Conservation (phyloP, 352 stramenopile genomes). For the Halophytophthora batemanensis region DNA sequence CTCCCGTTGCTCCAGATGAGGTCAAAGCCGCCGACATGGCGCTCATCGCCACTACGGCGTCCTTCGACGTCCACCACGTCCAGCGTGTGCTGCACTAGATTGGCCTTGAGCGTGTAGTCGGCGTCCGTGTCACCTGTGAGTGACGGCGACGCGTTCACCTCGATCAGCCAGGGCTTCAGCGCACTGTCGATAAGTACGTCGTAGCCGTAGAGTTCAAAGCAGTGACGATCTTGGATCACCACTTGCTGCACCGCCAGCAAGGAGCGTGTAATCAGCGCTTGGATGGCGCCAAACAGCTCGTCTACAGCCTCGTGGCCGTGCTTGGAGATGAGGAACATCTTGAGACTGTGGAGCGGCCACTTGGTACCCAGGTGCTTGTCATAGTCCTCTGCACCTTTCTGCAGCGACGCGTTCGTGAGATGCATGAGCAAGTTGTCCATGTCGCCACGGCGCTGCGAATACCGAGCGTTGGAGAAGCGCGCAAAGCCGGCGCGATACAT, state of each 20-base stretch:
- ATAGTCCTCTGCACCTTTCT: slow-evolving; percentile 51
- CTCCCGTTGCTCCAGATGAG: slow-evolving; percentile 52
- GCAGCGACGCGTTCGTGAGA: slow-evolving; percentile 73
- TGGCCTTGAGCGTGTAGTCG: slow-evolving; percentile 85
- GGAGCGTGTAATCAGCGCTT: slow-evolving; percentile 81
- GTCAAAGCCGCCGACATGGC: slow-evolving; percentile 66
- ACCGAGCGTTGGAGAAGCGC: slow-evolving; percentile 79
- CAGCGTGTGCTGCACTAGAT: slow-evolving; percentile 85
- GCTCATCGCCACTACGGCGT: slow-evolving; percentile 36
- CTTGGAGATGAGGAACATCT: slow-evolving; percentile 64
- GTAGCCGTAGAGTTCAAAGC: slow-evolving; percentile 78
- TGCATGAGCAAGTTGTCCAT: slow-evolving; percentile 72
- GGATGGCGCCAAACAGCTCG: slow-evolving; percentile 78
- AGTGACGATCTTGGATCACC: slow-evolving; percentile 84
- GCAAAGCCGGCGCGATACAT: slow-evolving; percentile 85
- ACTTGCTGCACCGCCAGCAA: slow-evolving; percentile 80
- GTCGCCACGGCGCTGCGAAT: slow-evolving; percentile 58
- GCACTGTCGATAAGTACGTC: slow-evolving; percentile 65
- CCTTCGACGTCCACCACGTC: slow-evolving; percentile 85
- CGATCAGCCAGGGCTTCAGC: slow-evolving; percentile 64
- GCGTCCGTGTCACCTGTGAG: slow-evolving; percentile 67
- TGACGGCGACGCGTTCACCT: slow-evolving; percentile 74
- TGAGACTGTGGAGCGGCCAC: slow-evolving; percentile 59
- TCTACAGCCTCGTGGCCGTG: slow-evolving; percentile 61
- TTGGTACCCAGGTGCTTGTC: slow-evolving; percentile 58